Percentiles rank a stretch among this genome's conserved stretches.
These are phyloP conservation scores for Leccinum solheimii DNA, from an alignment of 1,284 basidiomycete genomes.

Conservation along the genomic window DNA sequence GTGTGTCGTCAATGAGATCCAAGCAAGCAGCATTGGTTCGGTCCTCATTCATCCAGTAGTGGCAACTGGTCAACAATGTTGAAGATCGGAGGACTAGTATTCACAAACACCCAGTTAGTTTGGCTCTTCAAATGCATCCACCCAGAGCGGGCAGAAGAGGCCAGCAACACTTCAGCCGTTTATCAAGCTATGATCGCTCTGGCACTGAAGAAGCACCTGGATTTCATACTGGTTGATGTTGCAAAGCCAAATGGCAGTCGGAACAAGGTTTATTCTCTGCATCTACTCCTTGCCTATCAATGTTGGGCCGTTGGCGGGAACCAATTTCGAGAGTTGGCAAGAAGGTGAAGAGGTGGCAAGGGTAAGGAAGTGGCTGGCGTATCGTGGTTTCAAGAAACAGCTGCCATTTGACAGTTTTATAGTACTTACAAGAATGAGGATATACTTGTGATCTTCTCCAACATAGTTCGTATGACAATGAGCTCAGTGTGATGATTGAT, in stretches of 20 bases:
- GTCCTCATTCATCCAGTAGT: too few species aligned
- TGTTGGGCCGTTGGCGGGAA: background rate
- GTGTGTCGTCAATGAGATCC: too few species aligned
- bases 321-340: background rate
- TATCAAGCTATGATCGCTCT: background rate
- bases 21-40: too few species aligned
- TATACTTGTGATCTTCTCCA: background rate
- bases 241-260: background rate
- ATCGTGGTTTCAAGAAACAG: background rate
- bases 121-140: background rate
- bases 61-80: background rate
- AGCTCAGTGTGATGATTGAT: too few species aligned
- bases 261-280: background rate
- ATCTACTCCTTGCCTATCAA: background rate
- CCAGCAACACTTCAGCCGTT: background rate
- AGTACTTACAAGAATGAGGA: background rate
- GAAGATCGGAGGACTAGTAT: background rate
- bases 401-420: background rate
- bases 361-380: background rate
- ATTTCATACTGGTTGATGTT: background rate
- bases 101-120: background rate
- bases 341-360: background rate
- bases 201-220: background rate
- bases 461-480: too few species aligned
- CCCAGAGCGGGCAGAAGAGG: background rate